A percentile compares a stretch with the other conserved stretches of the same genome.
phyloP scores from a whole-genome alignment of 768 basidiomycete species.

The Tricholoma bakamatsutake region DNA sequence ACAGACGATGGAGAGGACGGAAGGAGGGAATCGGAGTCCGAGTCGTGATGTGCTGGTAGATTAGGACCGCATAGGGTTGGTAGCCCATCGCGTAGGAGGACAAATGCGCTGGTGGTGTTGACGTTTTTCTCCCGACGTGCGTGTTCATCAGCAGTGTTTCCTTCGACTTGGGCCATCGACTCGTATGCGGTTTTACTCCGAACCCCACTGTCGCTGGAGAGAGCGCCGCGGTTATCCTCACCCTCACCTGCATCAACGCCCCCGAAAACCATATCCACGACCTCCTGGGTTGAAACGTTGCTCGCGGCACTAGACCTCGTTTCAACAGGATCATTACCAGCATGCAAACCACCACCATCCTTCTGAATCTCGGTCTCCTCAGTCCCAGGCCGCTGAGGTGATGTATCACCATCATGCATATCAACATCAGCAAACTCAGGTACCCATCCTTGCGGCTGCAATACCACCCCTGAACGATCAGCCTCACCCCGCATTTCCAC shows the following conservation, averaged over 20 bases:
- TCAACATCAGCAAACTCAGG: neutral
- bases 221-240: neutral
- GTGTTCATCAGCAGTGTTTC: too few species aligned
- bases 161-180: too few species aligned
- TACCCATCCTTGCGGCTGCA: too few species aligned
- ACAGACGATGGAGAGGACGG: neutral
- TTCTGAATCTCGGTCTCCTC: neutral
- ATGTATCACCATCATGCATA: neutral
- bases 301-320: neutral
- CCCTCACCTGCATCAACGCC: neutral
- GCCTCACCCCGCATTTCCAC: neutral
- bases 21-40: neutral
- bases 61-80: too few species aligned
- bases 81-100: too few species aligned
- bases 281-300: neutral
- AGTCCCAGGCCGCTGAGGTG: neutral
- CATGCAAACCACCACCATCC: neutral
- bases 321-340: neutral
- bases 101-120: too few species aligned
- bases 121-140: too few species aligned
- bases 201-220: too few species aligned
- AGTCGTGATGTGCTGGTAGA: neutral
- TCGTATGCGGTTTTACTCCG: too few species aligned
- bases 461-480: neutral
- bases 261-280: neutral